These are phyloP conservation scores for Mastigamoeba balamuthi DNA, from an alignment of 78 protist genomes.

Conservation along the genomic window DNA sequence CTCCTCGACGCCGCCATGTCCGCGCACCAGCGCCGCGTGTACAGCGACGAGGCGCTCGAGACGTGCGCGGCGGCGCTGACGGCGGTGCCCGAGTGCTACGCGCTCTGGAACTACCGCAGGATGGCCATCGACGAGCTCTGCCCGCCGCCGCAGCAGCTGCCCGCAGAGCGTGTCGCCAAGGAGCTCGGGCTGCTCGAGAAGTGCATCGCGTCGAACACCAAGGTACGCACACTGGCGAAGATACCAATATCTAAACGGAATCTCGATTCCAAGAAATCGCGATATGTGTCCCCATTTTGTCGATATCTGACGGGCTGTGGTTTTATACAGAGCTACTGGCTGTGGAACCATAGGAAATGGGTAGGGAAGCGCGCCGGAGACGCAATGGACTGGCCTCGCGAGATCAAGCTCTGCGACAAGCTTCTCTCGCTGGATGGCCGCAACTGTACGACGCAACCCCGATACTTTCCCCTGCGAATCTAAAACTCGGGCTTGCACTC, in stretches of 20 bases:
- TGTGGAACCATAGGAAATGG: slow-evolving; percentile 57
- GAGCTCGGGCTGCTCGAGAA: background rate
- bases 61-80: background rate
- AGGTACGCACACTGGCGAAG: slow-evolving; percentile 6
- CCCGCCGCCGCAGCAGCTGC: background rate
- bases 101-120: slow-evolving; percentile 76
- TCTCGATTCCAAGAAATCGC: slow-evolving; percentile 22
- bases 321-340: slow-evolving; percentile 60
- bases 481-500: background rate
- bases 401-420: slow-evolving; percentile 27
- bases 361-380: background rate
- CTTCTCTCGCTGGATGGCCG: slow-evolving; percentile 69
- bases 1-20: background rate
- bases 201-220: background rate
- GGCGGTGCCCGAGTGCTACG: slow-evolving; percentile 63
- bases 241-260: slow-evolving; percentile 23
- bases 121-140: slow-evolving; percentile 10
- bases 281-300: too few species aligned
- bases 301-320: background rate
- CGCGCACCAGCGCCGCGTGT: background rate
- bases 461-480: background rate
- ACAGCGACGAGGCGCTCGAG: background rate
- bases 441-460: slow-evolving; percentile 56
- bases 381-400: slow-evolving; percentile 39
- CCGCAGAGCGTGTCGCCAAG: background rate